Percentiles rank a stretch among this genome's conserved stretches.
These are phyloP conservation scores for Aspergillus pseudoglaucus DNA, from an alignment of 2,329 filamentous ascomycete genomes.

Conservation along the genomic window DNA sequence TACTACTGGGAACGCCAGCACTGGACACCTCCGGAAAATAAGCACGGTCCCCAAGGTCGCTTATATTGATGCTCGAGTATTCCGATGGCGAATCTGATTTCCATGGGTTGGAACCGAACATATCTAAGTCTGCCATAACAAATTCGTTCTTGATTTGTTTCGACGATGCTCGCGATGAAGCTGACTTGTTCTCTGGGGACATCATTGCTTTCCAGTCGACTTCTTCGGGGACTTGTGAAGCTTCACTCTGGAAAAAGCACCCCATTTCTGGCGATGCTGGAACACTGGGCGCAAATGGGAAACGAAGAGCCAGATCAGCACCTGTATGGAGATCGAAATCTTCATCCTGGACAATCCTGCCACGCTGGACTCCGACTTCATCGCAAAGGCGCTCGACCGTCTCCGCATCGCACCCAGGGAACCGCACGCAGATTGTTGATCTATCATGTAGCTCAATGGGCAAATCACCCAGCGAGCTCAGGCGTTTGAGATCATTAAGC, in stretches of 20 bases:
- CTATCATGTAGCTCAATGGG: slow-evolving; percentile 67
- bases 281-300: slow-evolving; percentile 72
- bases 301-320: slow-evolving; percentile 68
- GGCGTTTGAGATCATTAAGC: slow-evolving; percentile 70
- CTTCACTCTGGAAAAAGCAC: slow-evolving; percentile 38
- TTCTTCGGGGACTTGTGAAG: slow-evolving; percentile 30
- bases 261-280: slow-evolving; percentile 38
- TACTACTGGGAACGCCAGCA: slow-evolving; percentile 20
- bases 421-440: slow-evolving; percentile 69
- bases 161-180: slow-evolving; percentile 18
- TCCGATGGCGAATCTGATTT: slow-evolving; percentile 43
- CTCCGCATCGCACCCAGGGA: slow-evolving; percentile 80
- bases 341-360: slow-evolving; percentile 70
- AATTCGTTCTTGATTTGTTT: slow-evolving; percentile 22
- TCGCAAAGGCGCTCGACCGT: slow-evolving; percentile 78
- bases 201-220: slow-evolving; percentile 56
- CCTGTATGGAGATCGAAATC: slow-evolving; percentile 64
- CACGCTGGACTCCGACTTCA: slow-evolving; percentile 77
- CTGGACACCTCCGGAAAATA: slow-evolving; percentile 38
- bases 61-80: slow-evolving; percentile 53
- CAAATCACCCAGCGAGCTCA: slow-evolving; percentile 74
- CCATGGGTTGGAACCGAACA: slow-evolving; percentile 50
- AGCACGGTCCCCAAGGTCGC: slow-evolving; percentile 40
- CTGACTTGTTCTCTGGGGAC: slow-evolving; percentile 30
- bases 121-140: slow-evolving; percentile 37